These are phyloP conservation scores for Dioscorea alata DNA, from an alignment of 106 monocot genomes.

Conservation along the genomic window DNA sequence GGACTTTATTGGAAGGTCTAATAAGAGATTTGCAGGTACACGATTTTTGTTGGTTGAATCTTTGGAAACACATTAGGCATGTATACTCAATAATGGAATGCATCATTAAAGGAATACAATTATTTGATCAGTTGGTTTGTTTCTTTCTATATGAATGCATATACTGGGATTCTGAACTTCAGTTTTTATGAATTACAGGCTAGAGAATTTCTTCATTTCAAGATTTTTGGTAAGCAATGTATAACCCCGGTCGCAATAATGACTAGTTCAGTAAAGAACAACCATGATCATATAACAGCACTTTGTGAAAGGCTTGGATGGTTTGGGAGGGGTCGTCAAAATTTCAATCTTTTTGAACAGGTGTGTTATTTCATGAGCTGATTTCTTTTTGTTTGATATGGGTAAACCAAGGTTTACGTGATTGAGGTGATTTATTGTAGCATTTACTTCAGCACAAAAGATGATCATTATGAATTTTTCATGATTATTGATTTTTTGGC, in stretches of 20 bases:
- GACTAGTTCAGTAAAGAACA: constrained; percentile 96
- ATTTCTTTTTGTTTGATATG: not conserved
- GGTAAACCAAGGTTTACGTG: not conserved
- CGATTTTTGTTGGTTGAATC: not conserved
- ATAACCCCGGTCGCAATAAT: constrained; percentile 95
- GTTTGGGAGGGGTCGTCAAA: constrained; percentile 82
- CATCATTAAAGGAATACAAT: no score
- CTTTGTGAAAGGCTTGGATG: constrained; percentile 70
- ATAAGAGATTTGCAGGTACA: constrained; percentile 94
- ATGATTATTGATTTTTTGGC: not conserved
- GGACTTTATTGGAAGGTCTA: constrained; percentile 81
- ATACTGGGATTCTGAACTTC: not conserved
- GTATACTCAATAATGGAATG: not conserved
- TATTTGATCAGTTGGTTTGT: no score
- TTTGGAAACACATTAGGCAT: not conserved
- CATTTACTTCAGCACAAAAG: no score
- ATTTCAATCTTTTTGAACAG: constrained; percentile 88
- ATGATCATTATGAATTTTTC: no score
- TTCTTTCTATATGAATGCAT: no score
- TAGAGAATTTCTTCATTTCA: constrained; percentile 84
- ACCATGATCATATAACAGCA: constrained; percentile 61
- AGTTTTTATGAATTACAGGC: constrained; percentile 44
- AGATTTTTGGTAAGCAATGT: constrained; percentile 79
- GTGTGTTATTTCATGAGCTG: constrained; percentile 14
- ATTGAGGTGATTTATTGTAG: not conserved